phyloP scores from a whole-genome alignment of 768 basidiomycete genomes.

The Pleurotus tuoliensis region DNA sequence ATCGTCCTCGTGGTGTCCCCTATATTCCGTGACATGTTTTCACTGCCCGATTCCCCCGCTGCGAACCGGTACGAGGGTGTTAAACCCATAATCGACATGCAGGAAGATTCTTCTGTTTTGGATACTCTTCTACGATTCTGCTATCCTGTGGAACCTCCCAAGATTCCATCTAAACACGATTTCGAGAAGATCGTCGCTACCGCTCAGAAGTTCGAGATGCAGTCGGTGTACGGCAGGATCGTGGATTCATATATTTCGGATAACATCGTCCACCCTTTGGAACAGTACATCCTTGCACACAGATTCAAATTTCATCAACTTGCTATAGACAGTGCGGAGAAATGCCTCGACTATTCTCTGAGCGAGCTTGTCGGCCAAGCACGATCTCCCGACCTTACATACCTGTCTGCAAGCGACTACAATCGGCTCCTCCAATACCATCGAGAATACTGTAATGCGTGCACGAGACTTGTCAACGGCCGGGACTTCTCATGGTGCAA shows the following conservation, averaged over 20 bases:
- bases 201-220: neutral
- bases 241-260: neutral
- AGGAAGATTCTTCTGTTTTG: neutral
- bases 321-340: neutral
- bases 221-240: neutral
- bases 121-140: neutral
- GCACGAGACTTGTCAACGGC: neutral
- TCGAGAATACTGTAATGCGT: neutral
- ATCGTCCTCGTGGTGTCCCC: neutral
- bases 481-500: neutral
- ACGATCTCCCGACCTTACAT: neutral
- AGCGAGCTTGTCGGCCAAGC: neutral
- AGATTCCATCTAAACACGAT: neutral
- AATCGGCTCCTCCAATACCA: neutral
- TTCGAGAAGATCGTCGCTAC: neutral
- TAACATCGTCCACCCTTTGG: neutral
- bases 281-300: neutral
- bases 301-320: neutral
- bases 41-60: neutral
- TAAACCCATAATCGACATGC: neutral
- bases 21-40: slow-evolving; percentile 6
- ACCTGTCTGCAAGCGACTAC: neutral
- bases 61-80: neutral
- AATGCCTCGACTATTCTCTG: neutral
- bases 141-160: neutral